Conservation (phyloP, 23 red algal genomes). For the Gracilaria caudata region DNA sequence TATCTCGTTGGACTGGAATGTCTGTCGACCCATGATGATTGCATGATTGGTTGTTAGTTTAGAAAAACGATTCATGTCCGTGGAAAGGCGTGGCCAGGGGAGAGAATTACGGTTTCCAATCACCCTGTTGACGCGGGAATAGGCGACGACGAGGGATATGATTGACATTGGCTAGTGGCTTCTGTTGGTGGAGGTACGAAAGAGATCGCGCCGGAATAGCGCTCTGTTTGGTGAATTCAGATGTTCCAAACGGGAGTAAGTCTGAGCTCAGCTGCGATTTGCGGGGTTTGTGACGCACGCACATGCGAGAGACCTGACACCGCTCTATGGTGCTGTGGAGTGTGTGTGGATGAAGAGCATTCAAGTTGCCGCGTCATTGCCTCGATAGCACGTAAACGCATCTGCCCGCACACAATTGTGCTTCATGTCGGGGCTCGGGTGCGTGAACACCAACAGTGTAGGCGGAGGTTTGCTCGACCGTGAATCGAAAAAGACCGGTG, state of each 20-base stretch:
- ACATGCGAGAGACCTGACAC: background rate
- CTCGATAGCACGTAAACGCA: background rate
- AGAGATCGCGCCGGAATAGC: background rate
- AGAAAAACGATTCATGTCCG: constrained; percentile 71
- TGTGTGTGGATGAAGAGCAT: no score
- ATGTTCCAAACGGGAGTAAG: background rate
- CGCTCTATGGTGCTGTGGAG: background rate
- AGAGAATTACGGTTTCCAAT: constrained; percentile 62
- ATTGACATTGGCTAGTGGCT: background rate
- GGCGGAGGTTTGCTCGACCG: no score
- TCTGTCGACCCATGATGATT: constrained; percentile 88
- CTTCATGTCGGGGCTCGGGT: background rate
- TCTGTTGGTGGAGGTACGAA: background rate
- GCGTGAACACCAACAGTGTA: no score
- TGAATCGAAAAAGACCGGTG: no score
- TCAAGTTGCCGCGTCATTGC: background rate
- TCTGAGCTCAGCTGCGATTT: background rate
- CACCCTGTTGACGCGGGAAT: constrained; percentile 28
- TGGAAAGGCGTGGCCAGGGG: constrained; percentile 73
- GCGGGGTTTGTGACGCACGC: background rate
- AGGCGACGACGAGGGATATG: constrained; percentile 75
- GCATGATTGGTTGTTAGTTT: constrained; percentile 55
- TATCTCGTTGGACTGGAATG: constrained; percentile 68
- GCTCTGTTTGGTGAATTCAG: background rate
- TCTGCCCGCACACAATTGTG: background rate